Evolutionary conservation across 495 filamentous ascomycete genomes (phyloP), one percentile per base, ranked within the genome.

Genomic region (Lophiotrema nucula): DNA sequence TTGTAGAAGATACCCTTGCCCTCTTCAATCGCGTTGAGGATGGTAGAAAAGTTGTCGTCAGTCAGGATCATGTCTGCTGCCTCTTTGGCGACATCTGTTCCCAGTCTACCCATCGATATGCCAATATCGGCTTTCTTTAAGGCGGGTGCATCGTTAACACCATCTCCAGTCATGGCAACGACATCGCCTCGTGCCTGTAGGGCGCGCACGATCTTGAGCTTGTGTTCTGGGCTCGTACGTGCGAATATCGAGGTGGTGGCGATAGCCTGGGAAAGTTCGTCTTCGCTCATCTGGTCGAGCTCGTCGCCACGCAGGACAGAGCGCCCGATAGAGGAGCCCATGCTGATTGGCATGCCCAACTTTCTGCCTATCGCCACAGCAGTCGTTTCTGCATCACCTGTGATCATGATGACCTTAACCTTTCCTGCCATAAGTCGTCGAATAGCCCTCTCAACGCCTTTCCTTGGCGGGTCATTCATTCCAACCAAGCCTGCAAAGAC

Each of bases 1-100:
- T 98, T 98, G 77, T 95, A 95, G 74, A 98, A 98, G 61, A 98
- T 98, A 27, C 89, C 93, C 71, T 98, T 98, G 69, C 93, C 95
- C 73, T 98, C 93, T 70, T 98, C 93, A 66, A 98, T 97, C 37
- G 93, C 95, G 47, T 83, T 88, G 4, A 98, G 78, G 60, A 98
- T 98, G 3, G 93, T 98, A 16, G 92, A 95, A 69, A 98, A 98
- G 71, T 97, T 90, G 67, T 98, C 93, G 67, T 97, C 92, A 0
- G 92, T 97, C 50, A 98, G 74, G 65, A 98, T 97, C 93, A 98
- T 98, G 69, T 98, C 93, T n/a, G 95, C 90, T 27, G 93, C 93
- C 72, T 98, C 93, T 78, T 98, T 98, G 57, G 93, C 93, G 31
- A 98, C 93, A 67, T 98, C 93, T 1, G 93, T 98, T 42, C 93